Conservation (phyloP, 352 stramenopile genomes). For the Globisporangium alternatum region DNA sequence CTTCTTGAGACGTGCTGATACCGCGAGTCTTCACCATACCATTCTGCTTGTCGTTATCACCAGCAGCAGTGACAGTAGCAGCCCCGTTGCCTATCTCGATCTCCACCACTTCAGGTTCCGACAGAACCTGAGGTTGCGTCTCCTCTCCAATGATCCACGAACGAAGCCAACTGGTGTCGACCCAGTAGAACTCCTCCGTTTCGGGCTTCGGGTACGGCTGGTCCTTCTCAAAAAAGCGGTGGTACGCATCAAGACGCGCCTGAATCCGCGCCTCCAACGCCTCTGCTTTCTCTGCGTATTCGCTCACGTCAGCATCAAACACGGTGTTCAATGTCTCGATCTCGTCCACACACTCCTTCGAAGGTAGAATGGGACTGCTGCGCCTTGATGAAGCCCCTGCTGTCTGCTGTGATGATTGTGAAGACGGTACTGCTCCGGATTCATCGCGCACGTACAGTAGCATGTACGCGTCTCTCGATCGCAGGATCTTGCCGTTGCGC, state of each 20-base stretch:
- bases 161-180: constrained; percentile 62
- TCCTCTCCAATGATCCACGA: constrained; percentile 68
- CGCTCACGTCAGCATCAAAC: constrained; percentile 46
- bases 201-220: constrained; percentile 37
- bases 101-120: constrained; percentile 4
- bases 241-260: constrained; percentile 50
- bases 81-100: constrained; percentile 3
- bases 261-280: constrained; percentile 51
- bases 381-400: not conserved
- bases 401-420: not conserved
- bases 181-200: constrained; percentile 53
- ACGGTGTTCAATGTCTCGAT: constrained; percentile 49
- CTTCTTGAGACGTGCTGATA: not conserved
- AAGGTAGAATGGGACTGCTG: constrained; percentile 20
- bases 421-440: not conserved
- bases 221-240: constrained; percentile 57
- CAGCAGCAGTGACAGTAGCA: not conserved
- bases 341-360: constrained; percentile 34
- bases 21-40: not conserved
- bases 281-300: constrained; percentile 42
- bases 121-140: constrained; percentile 3
- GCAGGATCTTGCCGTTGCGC: constrained; percentile 48
- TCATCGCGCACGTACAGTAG: constrained; percentile 71
- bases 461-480: constrained; percentile 86
- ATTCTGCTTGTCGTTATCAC: constrained; percentile 19